A percentile compares a stretch with the other conserved stretches of the same genome.
Conservation (phyloP, 140 eudicot genomes). For the Bidens hawaiensis region DNA sequence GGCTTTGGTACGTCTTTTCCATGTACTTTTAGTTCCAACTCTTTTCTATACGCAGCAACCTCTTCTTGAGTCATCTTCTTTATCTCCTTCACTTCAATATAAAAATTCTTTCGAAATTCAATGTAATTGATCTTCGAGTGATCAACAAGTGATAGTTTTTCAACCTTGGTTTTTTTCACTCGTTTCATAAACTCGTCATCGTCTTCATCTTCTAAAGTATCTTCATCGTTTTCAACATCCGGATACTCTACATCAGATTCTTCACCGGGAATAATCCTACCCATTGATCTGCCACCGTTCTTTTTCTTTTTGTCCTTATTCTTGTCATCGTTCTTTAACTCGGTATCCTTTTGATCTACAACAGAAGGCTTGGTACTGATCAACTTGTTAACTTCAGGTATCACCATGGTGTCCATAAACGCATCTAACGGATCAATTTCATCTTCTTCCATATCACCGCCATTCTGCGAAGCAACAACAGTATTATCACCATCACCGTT, state of each 20-base stretch:
- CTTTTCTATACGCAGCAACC: conserved; percentile 59
- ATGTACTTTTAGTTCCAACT: conserved; percentile 70
- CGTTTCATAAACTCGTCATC: conserved; percentile 89
- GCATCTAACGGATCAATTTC: conserved; percentile 93
- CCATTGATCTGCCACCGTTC: conserved; percentile 41
- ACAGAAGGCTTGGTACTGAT: conserved; percentile 23
- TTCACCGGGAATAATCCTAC: conserved; percentile 84
- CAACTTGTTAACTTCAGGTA: conserved; percentile 82
- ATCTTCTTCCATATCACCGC: conserved; percentile 51
- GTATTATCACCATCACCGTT: conserved; percentile 29
- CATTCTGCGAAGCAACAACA: conserved; percentile 30
- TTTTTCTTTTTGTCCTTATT: conserved; percentile 32
- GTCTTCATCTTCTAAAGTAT: conserved; percentile 75
- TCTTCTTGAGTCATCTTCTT: conserved; percentile 71
- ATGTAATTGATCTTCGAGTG: conserved; percentile 81
- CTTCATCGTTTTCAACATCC: conserved; percentile 48
- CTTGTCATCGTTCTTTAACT: conserved; percentile 36
- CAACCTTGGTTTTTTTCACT: conserved; percentile 88
- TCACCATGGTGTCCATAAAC: conserved; percentile 81
- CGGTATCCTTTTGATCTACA: conserved; percentile 30
- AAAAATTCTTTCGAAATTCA: conserved; percentile 73
- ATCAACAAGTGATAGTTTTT: conserved; percentile 72
- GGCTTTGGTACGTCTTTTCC: conserved; percentile 93
- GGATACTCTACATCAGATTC: conserved; percentile 69
- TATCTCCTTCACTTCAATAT: conserved; percentile 77